Conservation (phyloP, 805 yeast species). For the Ogataea chonburiensis region DNA sequence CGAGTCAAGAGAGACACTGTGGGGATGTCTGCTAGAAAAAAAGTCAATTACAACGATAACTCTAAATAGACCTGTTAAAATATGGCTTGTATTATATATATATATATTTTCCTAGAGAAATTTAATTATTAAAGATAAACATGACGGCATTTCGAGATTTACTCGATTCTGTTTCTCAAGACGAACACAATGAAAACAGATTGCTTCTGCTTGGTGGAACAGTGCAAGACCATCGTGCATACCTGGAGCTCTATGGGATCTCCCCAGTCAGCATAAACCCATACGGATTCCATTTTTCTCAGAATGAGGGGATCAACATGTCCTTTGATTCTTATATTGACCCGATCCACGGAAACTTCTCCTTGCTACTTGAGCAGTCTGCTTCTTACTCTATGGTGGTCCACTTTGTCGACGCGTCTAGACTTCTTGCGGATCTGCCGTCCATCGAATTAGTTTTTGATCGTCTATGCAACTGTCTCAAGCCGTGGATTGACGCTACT, state of each 20-base stretch:
- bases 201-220: constrained; percentile 17
- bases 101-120: too few relatives aligned
- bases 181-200: constrained; percentile 2
- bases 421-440: neutral
- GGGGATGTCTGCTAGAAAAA: constrained; percentile 35
- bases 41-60: constrained; percentile 35
- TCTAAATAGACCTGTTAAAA: constrained; percentile 25
- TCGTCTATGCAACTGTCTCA: neutral
- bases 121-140: constrained; percentile 7
- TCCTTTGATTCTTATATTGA: constrained; percentile 14
- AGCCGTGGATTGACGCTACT: constrained; percentile 4
- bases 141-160: constrained; percentile 16
- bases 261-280: constrained; percentile 4
- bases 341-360: too few relatives aligned
- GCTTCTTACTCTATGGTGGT: constrained; percentile 1
- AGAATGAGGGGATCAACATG: constrained; percentile 8
- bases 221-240: constrained; percentile 3
- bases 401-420: neutral
- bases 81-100: too few relatives aligned
- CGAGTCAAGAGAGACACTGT: constrained; percentile 66
- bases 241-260: constrained; percentile 7
- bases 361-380: neutral
- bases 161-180: constrained; percentile 10
- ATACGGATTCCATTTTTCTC: constrained; percentile 15
- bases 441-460: constrained; percentile 1